A percentile compares a stretch with the other conserved stretches of the same genome.
These are phyloP conservation scores for Boeremia exigua DNA, from an alignment of 2,329 filamentous ascomycete species.

Conservation along the genomic window DNA sequence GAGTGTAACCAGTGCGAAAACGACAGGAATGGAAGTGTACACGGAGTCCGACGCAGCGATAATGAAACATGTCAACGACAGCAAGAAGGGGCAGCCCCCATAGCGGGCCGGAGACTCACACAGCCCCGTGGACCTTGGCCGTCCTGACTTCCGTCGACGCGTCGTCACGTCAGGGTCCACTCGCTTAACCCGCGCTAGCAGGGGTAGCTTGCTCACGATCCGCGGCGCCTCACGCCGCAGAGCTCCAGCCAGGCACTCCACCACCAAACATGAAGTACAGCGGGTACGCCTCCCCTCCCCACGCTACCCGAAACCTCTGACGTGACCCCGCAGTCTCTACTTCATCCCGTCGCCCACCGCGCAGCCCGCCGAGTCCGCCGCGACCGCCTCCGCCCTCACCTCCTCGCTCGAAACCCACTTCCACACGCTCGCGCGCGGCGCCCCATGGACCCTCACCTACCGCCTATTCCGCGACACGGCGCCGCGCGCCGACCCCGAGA, in stretches of 20 bases:
- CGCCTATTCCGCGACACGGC: constrained; percentile 42
- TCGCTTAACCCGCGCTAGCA: constrained; percentile 4
- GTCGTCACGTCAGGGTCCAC: constrained; percentile 7
- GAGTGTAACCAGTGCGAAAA: not conserved
- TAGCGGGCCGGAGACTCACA: constrained; percentile 15
- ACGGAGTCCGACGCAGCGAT: not conserved
- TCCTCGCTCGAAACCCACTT: constrained; percentile 38
- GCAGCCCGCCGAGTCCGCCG: constrained; percentile 31
- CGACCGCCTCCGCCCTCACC: constrained; percentile 29
- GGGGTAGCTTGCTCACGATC: constrained; percentile 10
- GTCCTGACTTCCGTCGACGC: constrained; percentile 2
- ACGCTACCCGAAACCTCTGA: not conserved
- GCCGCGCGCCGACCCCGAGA: constrained; percentile 22
- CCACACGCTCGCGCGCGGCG: constrained; percentile 25
- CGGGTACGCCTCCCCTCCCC: constrained; percentile 15
- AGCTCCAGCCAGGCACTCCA: no score
- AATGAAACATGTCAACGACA: not conserved
- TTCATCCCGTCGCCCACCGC: constrained; percentile 38
- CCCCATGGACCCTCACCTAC: constrained; percentile 40
- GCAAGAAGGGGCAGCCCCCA: constrained; percentile 14
- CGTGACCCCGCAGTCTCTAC: constrained; percentile 32
- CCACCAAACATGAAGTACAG: constrained; percentile 27
- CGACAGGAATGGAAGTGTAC: not conserved
- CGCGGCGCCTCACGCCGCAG: not conserved
- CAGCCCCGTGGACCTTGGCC: constrained; percentile 14